These are phyloP conservation scores for Cucurbitaria berberidis DNA, from an alignment of 2,329 filamentous ascomycete genomes.

Conservation along the genomic window DNA sequence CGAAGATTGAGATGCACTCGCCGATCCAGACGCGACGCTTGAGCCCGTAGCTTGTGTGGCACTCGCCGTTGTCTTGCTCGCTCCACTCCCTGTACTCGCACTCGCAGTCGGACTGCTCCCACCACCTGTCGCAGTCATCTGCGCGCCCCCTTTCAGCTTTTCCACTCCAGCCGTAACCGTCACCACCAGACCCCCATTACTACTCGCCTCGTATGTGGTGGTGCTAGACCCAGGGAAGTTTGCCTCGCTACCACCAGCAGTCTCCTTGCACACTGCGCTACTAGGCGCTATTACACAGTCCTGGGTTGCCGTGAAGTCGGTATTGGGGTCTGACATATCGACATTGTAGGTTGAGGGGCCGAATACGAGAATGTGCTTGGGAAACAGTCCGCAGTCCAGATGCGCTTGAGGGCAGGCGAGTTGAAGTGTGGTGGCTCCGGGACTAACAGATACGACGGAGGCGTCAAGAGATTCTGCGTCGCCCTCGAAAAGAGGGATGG, in stretches of 20 bases:
- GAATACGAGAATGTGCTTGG: constrained; percentile 21
- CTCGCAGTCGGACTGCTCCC: neutral
- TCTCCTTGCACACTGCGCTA: constrained; percentile 29
- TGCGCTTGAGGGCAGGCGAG: constrained; percentile 9
- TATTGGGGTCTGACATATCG: constrained; percentile 22
- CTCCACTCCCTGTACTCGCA: constrained; percentile 2
- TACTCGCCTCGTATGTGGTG: constrained; percentile 16
- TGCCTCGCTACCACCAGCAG: constrained; percentile 27
- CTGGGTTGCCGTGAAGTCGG: constrained; percentile 26
- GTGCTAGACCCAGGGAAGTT: constrained; percentile 34
- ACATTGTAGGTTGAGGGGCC: constrained; percentile 28
- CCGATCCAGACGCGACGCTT: neutral
- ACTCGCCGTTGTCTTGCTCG: constrained; percentile 3
- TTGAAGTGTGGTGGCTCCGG: constrained; percentile 15
- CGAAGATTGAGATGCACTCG: constrained; percentile 5
- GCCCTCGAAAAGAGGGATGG: constrained; percentile 14
- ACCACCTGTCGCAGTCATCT: constrained; percentile 5
- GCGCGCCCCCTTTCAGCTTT: constrained; percentile 13
- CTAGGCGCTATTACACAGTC: constrained; percentile 22
- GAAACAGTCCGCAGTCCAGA: constrained; percentile 29
- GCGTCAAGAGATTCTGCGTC: constrained; percentile 8
- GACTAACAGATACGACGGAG: constrained; percentile 22
- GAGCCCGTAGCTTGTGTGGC: constrained; percentile 5
- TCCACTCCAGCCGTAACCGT: constrained; percentile 24
- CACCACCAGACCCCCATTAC: constrained; percentile 4